Evolutionary conservation across 768 basidiomycete species (phyloP), one percentile per base, ranked within the genome.

Genomic region (Melanogaster broomeanus): DNA sequence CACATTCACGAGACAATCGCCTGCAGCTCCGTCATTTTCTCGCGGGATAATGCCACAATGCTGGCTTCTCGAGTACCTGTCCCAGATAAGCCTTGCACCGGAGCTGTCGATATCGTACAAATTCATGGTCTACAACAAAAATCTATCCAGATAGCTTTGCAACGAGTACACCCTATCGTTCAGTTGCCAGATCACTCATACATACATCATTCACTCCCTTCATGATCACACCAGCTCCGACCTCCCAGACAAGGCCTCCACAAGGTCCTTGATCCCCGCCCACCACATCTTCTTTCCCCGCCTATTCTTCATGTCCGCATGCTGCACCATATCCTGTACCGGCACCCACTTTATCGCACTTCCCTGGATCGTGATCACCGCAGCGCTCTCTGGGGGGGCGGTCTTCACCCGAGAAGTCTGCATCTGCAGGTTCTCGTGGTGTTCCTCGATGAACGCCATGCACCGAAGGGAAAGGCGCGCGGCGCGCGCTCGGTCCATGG

Each of bases 251-350:
- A 98, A 72, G 38, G 79, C 77, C 71, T 96, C 93, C 10, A 83
- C 85, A 49, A 97, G 69, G 18, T 78, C 75, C 65, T 83, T 87
- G 47, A 86, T 71, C 12, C 72, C 77, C 16, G 69, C 71, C 95
- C 95, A 98, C 91, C 93, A 93, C 45, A 76, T 71, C 24, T 74
- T 69, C 66, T 83, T 89, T 0, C 92, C 94, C 53, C 93, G 71
- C 53, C 96, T 78, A 67, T 93, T 84, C 75, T 81, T 84, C 87
- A 96, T 91, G 71, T 99, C 95, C 21, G 96, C 90, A 42, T 92
- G 86, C 52, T 76, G 74, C 48, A 89, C 74, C 82, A 98, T 91
- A 60, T 91, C 91, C 54, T 79, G 76, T 53, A 95, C 90, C 0
- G 89, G 82, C 2, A 93, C 89, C 83, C 93, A 93, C 56, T 83